phyloP scores from a whole-genome alignment of 257 asterid genomes.

The Capsicum chinense region DNA sequence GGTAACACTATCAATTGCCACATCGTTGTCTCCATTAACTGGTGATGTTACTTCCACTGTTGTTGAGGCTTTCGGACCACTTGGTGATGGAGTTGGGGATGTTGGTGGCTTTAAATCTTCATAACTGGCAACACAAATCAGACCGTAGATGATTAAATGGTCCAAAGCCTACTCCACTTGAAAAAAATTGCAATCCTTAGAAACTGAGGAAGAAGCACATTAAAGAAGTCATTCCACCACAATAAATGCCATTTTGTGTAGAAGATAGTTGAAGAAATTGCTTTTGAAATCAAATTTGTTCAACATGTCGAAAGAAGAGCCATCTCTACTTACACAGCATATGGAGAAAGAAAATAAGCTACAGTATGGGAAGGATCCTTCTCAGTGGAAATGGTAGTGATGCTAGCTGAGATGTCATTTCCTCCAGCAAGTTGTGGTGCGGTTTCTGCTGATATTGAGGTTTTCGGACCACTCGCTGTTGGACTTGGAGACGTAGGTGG shows the following conservation, averaged over 20 bases:
- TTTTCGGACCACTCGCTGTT: conserved; percentile 53
- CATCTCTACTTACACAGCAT: conserved; percentile 45
- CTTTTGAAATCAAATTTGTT: neutral
- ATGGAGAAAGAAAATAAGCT: conserved; percentile 43
- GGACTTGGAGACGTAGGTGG: conserved; percentile 78
- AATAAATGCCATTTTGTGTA: neutral
- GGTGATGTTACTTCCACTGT: conserved; percentile 38
- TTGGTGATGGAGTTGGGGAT: conserved; percentile 66
- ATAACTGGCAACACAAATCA: conserved; percentile 48
- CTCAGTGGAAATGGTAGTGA: conserved; percentile 24
- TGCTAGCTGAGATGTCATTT: conserved; percentile 40
- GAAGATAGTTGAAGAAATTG: neutral
- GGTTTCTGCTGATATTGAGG: conserved; percentile 37
- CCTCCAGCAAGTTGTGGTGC: conserved; percentile 39
- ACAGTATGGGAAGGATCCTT: conserved; percentile 21
- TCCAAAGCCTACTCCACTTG: neutral
- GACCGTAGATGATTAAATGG: conserved; percentile 24
- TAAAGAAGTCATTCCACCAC: neutral
- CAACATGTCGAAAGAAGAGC: neutral
- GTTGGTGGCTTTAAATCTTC: conserved; percentile 75
- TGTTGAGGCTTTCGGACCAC: conserved; percentile 44
- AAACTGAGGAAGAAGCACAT: neutral
- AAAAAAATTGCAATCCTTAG: neutral
- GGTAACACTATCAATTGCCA: conserved; percentile 34
- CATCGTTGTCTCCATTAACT: conserved; percentile 42